A percentile compares a stretch with the other conserved stretches of the same genome.
Conservation (phyloP, 306 rosid genomes). For the Clitoria ternatea region DNA sequence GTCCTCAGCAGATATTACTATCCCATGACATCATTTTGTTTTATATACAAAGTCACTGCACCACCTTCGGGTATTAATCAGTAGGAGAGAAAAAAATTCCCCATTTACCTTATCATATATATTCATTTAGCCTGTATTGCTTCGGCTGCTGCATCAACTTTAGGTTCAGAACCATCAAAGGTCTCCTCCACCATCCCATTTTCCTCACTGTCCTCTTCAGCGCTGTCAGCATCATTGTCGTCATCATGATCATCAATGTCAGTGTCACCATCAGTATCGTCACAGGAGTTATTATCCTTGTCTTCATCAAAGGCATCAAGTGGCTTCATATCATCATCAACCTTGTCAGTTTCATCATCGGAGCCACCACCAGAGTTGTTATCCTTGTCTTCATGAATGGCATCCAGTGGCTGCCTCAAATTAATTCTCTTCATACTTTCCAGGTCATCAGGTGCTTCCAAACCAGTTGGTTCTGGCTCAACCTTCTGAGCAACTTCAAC, state of each 20-base stretch:
- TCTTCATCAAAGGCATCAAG: slow-evolving; percentile 21
- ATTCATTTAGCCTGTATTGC: slow-evolving; percentile 22
- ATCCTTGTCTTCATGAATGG: slow-evolving; percentile 32
- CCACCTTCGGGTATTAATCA: slow-evolving; percentile 38
- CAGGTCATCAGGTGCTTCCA: slow-evolving; percentile 24
- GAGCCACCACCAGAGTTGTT: slow-evolving; percentile 17
- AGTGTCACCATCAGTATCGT: neutral
- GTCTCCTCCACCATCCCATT: too few species aligned
- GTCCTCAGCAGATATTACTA: slow-evolving; percentile 30
- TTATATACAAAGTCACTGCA: slow-evolving; percentile 48
- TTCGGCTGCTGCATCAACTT: slow-evolving; percentile 37
- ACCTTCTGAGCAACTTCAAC: slow-evolving; percentile 36
- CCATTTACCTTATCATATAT: slow-evolving; percentile 22
- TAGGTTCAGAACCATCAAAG: slow-evolving; percentile 35
- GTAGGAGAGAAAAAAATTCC: slow-evolving; percentile 19
- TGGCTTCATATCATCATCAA: neutral
- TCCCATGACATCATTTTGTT: slow-evolving; percentile 28
- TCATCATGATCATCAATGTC: neutral
- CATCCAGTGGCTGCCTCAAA: slow-evolving; percentile 30
- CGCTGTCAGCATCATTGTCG: neutral
- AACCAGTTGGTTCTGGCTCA: slow-evolving; percentile 26
- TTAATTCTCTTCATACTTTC: slow-evolving; percentile 27
- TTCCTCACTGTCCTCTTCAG: slow-evolving; percentile 22
- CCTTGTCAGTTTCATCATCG: slow-evolving; percentile 17
- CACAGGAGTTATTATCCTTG: slow-evolving; percentile 17